Evolutionary conservation across 768 basidiomycete species (phyloP).

Genomic region (Leccinellum rugosiceps): DNA sequence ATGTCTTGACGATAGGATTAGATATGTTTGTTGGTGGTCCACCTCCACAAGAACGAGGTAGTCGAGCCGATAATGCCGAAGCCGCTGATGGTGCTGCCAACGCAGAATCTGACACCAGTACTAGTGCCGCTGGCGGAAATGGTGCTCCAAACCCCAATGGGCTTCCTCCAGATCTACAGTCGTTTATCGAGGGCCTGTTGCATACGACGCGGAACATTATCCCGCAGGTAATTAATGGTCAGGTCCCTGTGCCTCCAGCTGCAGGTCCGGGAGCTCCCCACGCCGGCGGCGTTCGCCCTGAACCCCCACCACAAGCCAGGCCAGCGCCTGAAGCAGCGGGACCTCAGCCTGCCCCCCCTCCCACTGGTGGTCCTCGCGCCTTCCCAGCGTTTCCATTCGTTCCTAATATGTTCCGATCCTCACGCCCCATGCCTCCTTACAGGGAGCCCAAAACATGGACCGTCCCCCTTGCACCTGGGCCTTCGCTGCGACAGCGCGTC

Average conservation of each 20-base stretch:
- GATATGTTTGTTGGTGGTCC: constrained; percentile 35
- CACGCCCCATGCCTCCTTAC: constrained; percentile 24
- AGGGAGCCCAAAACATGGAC: constrained; percentile 50
- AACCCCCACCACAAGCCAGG: constrained; percentile 9
- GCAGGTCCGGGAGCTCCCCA: background rate
- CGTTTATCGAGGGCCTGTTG: constrained; percentile 26
- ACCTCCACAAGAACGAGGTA: constrained; percentile 8
- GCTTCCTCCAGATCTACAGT: constrained; percentile 15
- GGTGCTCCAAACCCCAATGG: constrained; percentile 17
- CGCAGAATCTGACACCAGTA: constrained; percentile 1
- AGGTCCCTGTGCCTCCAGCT: constrained; percentile 2
- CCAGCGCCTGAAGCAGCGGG: constrained; percentile 4
- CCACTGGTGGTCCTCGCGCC: constrained; percentile 10
- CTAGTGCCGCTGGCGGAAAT: constrained; percentile 15
- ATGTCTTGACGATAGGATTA: constrained; percentile 39
- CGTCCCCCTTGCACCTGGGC: constrained; percentile 61
- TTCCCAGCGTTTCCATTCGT: constrained; percentile 14
- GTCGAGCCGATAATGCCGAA: constrained; percentile 9
- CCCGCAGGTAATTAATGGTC: constrained; percentile 20
- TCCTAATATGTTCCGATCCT: constrained; percentile 24
- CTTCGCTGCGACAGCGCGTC: constrained; percentile 67
- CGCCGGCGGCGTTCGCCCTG: background rate
- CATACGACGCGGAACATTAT: constrained; percentile 26
- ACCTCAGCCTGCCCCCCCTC: constrained; percentile 2
- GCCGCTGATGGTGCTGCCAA: background rate